Evolutionary conservation across 768 basidiomycete genomes (phyloP), one percentile per base, ranked within the genome.

Genomic region (Xerocomus potaroensis): DNA sequence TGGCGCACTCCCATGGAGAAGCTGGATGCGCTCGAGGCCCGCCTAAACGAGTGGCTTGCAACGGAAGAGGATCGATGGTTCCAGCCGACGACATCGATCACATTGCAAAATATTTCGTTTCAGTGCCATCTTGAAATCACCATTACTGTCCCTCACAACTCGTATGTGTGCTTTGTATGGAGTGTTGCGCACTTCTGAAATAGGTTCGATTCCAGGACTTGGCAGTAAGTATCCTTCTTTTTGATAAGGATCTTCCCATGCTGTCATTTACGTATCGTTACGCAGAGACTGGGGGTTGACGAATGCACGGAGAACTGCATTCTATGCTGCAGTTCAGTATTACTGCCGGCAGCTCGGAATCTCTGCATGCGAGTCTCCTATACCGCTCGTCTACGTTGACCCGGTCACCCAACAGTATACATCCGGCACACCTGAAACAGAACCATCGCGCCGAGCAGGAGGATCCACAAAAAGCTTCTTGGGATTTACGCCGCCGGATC

Each of bases 21-120:
- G 63, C 63, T 91, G 0, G 87, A 90, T 54, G 74, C 72, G 21
- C 74, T 91, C 5, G 83, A 87, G 59, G 73, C 74, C 45, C 70
- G 68, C 41, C 62, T 91, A 49, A 88, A 88, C 50, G 75, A 79
- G 33, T 90, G 88, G 88, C 73, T 91, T 9, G 71, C 77, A 23
- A 86, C 81, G 8, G 88, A 90, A 59, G 82, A 87, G 60, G 85
- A 89, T 56, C 72, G 87, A 18, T 89, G 87, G 87, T 89, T 75
- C 56, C 75, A 83, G 42, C 80, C 87, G 4, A 74, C 72, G 23
- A 90, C 87, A 9, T 76, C 74, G 26, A 68, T 89, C 48, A 74
- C 69, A 5, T 57, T 87, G 37, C 83, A 85, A 57, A 69, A 75
- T 18, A 86, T 90, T 60, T 69, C 75, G 15, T 81, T 73, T 53